Evolutionary conservation across 2,329 filamentous ascomycete genomes (phyloP), one percentile per base, ranked within the genome.

Genomic region (Aspergillus intermedius): DNA sequence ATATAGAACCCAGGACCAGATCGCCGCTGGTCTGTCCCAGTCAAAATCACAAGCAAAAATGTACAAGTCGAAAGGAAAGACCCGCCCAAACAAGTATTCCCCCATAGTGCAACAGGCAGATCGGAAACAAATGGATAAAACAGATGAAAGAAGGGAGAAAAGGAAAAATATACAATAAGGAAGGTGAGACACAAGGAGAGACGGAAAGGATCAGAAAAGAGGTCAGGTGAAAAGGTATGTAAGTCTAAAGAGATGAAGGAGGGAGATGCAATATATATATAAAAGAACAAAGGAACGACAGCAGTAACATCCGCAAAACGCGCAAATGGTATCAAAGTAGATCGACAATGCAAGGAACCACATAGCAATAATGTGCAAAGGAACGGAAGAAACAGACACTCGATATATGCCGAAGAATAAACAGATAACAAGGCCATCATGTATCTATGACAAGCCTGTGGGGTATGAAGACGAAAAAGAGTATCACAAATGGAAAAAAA

Each of bases 381-480:
- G 45, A 51, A 51, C 22, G 53, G 57, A 57, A 61, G 48, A 54
- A 58, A 52, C 55, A 52, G 53, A 53, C 40, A 57, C 51, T 54
- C 49, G 48, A 55, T 46, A 51, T 51, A 53, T 55, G 56, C 54
- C 53, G 55, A 58, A 56, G 8, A 35, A 35, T 35, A 17, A 60
- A 59, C 52, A 61, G 50, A 49, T 57, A 64, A 61, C 62, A 55
- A 67, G 62, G 61, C 62, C 63, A 54, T 52, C 55, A 62, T 68
- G 63, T 68, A 66, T 66, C 54, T 56, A 66, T 59, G 17, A 62
- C 6, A 55, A 60, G 61, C 66, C 61, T 66, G 50, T 60, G 53
- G 61, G 65, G 66, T 69, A 70, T 69, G 66, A 66, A 61, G 54
- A 58, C 48, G 50, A 61, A 54, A 54, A 39, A 54, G 60, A 53